These are phyloP conservation scores for Podospora pseudoanserina DNA, from an alignment of 495 filamentous ascomycete genomes.

Conservation along the genomic window DNA sequence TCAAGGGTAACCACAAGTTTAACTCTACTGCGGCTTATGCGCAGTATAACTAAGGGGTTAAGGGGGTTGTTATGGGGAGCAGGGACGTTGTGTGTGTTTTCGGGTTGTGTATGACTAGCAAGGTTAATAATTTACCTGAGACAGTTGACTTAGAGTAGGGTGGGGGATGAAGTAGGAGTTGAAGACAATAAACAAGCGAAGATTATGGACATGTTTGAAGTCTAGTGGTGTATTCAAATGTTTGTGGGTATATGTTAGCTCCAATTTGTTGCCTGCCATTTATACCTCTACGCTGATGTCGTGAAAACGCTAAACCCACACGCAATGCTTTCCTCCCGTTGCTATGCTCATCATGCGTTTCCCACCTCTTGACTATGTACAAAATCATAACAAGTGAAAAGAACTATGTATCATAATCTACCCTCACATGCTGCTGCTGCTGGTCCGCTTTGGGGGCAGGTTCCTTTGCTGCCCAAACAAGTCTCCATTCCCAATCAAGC, in stretches of 20 bases:
- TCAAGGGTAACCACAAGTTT: constrained; percentile 99
- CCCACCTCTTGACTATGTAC: too few relatives aligned
- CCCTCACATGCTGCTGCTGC: too few relatives aligned
- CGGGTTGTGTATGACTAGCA: constrained; percentile 18
- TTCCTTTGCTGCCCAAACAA: too few relatives aligned
- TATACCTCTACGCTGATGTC: too few relatives aligned
- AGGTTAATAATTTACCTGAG: constrained; percentile 5
- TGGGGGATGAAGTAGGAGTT: background rate
- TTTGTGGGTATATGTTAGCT: background rate
- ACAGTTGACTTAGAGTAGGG: background rate
- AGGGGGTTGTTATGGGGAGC: background rate
- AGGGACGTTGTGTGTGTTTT: constrained; percentile 14
- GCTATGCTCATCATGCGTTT: too few relatives aligned
- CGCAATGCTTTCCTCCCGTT: too few relatives aligned
- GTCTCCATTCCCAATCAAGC: too few relatives aligned
- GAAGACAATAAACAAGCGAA: background rate
- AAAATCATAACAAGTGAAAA: too few relatives aligned
- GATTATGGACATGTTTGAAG: background rate
- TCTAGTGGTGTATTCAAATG: background rate
- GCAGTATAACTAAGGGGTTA: constrained; percentile 84
- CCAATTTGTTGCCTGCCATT: background rate
- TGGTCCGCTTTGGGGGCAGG: too few relatives aligned
- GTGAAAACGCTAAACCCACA: too few relatives aligned
- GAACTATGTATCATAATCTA: too few relatives aligned
- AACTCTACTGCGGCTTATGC: constrained; percentile 98